Base-by-base conservation (phyloP, 345 rosid genomes). In the Trapa bicornis region DNA sequence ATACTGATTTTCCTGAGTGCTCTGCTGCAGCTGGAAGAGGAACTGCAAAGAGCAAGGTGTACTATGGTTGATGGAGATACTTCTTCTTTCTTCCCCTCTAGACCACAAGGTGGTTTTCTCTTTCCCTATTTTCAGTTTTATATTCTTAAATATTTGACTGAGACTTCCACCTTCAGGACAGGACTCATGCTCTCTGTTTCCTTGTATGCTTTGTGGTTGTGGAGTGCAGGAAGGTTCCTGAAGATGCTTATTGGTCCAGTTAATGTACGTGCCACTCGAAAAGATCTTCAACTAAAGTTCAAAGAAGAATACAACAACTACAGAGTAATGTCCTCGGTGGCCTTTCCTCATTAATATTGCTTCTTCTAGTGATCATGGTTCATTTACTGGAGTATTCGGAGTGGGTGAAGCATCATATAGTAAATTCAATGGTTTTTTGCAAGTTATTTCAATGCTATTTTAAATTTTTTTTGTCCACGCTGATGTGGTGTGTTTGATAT, bases 221-320 rank as follows among this genome's bases (percentile, higher is more conserved):
- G 57, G 6, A 43, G 16, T 29, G 64, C 88, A 89, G 97, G 87
- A 58, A 47, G 81, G 5, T 89, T 95, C 47, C 72, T 95, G 22
- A 84, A 78, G 74, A 89, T 83, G 96, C 91, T 95, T 73, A 66
- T 91, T 81, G 99, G 99, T 3, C 97, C 99, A 60, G 84, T 95
- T 61, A 95, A 91, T 76, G 99, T 95, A 68, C 83, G 90, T 38
- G 99, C 97, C 58, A 77, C 81, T 63, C 85, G 87, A 74, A 91
- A 89, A 77, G 98, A 91, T 53, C 76, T 91, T 50, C 96, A 83
- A 64, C 83, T 91, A 73, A 91, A 95, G 85, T 96, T 87, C 67
- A 95, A 95, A 80, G 99, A 95, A 77, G 97, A 95, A 76, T 95
- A 95, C 80, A 95, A 91, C 82, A 80, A 91, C 68, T 95, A 87